Evolutionary conservation across 306 rosid genomes (phyloP), one percentile per base, ranked within the genome.

Genomic region (Trifolium fragiferum): DNA sequence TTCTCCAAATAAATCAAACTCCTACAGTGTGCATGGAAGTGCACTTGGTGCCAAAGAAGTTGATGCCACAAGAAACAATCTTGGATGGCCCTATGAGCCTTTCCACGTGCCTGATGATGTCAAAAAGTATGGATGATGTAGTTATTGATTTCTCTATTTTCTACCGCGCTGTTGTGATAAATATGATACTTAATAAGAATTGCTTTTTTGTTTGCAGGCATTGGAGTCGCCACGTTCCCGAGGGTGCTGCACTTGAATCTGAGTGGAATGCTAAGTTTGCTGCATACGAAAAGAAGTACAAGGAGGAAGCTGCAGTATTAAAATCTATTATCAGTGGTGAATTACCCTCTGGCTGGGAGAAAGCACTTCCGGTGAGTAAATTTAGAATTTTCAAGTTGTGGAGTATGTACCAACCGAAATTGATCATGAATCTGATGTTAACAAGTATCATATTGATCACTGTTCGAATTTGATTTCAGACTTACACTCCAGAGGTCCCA

Each of bases 41-140:
- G 99, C 99, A 72, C 75, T 95, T 40, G 99, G 99, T 78, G 88
- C 98, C 80, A 95, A 95, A 84, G 99, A 95, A 90, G 99, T 95
- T 20, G 99, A 92, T 73, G 99, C 99, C 27, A 95, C 99, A 3
- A 92, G 99, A 80, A 44, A 86, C 87, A 92, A 89, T 86, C 93
- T 95, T 67, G 98, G 88, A 79, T 95, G 99, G 99, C 90, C 99
- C 69, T 63, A 74, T 46, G 99, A 92, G 83, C 99, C 99, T 50
- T 95, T 95, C 90, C 99, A 92, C 7, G 99, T 92, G 55, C 99
- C 99, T 2, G 98, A 89, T 81, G 99, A 95, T 78, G 93, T 95
- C 41, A 92, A 92, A 78, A 87, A 78, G 99, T 90, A 84, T 74
- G 86, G 47, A 76, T 37, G 58, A 75, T 81, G 82, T 69, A 70